Percentiles rank a stretch among this genome's conserved stretches.
Evolutionary conservation across 768 basidiomycete genomes (phyloP).

Genomic region (Leccinum ochraceum): DNA sequence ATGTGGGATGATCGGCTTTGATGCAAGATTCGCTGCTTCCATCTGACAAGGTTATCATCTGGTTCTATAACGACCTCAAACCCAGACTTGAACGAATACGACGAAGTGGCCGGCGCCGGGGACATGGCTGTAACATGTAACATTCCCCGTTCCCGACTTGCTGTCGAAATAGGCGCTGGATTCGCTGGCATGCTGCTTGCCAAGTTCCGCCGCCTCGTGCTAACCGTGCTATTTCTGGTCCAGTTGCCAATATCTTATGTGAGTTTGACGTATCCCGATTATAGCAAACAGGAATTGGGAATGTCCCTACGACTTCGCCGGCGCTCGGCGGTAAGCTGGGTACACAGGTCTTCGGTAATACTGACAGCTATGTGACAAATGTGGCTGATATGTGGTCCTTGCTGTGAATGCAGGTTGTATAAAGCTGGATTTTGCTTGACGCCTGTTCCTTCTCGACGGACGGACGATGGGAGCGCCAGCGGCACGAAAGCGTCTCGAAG

Average conservation of each 20-base stretch:
- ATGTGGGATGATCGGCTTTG: not conserved
- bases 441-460: not conserved
- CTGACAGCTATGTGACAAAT: conserved; percentile 6
- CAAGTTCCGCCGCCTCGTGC: conserved; percentile 1
- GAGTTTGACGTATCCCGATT: not conserved
- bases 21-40: not conserved
- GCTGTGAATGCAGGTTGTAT: conserved; percentile 11
- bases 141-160: not conserved
- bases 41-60: not conserved
- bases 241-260: not conserved
- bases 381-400: conserved; percentile 15
- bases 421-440: not conserved
- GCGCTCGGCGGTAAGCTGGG: not conserved
- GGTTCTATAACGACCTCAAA: not conserved
- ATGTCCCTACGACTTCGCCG: not conserved
- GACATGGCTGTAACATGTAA: not conserved
- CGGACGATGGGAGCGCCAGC: not conserved
- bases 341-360: not conserved
- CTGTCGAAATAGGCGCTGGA: not conserved
- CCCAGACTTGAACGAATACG: not conserved
- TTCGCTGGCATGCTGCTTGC: not conserved
- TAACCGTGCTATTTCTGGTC: not conserved
- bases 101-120: not conserved
- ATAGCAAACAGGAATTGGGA: not conserved
- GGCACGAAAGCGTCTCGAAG: not conserved